Percentiles rank a stretch among this genome's conserved stretches.
Conservation (phyloP, 2,329 filamentous ascomycete species). For the Emergomyces pasteurianus region DNA sequence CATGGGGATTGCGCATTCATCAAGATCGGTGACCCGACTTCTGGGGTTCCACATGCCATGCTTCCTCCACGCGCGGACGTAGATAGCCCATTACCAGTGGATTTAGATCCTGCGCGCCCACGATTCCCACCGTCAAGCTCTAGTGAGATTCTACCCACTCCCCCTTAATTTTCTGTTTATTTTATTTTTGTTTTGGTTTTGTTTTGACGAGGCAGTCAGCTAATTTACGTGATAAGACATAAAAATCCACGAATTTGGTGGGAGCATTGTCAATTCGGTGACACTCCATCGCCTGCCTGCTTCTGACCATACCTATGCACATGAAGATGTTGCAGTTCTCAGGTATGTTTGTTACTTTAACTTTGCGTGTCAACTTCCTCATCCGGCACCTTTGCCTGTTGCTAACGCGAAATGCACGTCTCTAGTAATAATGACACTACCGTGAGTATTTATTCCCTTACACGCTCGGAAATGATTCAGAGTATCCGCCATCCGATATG, state of each 20-base stretch:
- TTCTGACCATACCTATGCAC: constrained; percentile 29
- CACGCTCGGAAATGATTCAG: constrained; percentile 55
- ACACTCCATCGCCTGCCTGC: constrained; percentile 47
- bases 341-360: constrained; percentile 25
- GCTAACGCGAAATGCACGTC: not conserved
- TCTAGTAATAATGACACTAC: constrained; percentile 83
- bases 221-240: constrained; percentile 30
- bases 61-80: constrained; percentile 31
- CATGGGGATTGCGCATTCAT: constrained; percentile 79
- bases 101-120: constrained; percentile 25
- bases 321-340: constrained; percentile 45
- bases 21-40: constrained; percentile 37
- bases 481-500: constrained; percentile 65
- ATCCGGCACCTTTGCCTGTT: constrained; percentile 43
- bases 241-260: constrained; percentile 47
- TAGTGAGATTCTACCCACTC: constrained; percentile 9
- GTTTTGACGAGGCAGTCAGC: not conserved
- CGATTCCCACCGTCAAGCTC: constrained; percentile 16
- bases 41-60: constrained; percentile 7
- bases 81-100: constrained; percentile 46
- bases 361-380: constrained; percentile 20
- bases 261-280: constrained; percentile 55
- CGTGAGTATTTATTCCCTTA: constrained; percentile 69
- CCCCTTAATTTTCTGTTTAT: too few relatives aligned
- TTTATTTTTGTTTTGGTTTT: too few relatives aligned